Evolutionary conservation across 495 filamentous ascomycete species (phyloP).

Genomic region (Venustampulla echinocandica): DNA sequence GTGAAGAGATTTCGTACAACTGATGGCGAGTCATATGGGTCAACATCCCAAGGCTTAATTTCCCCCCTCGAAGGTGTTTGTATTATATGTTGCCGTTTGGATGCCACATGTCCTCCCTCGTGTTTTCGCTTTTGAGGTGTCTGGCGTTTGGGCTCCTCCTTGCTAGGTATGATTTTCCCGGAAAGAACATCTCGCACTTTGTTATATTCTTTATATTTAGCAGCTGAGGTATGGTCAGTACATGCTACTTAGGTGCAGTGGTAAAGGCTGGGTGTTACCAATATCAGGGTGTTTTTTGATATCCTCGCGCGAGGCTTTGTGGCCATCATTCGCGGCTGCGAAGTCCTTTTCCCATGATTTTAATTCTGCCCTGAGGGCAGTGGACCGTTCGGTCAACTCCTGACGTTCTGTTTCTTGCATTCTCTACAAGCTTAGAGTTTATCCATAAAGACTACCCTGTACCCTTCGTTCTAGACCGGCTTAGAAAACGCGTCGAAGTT

Average conservation of each 20-base stretch:
- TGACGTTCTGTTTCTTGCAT: conserved; percentile 36
- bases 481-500: too few species aligned
- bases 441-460: too few species aligned
- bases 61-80: conserved; percentile 30
- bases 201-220: conserved; percentile 88
- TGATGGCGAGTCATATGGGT: conserved; percentile 52
- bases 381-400: conserved; percentile 32
- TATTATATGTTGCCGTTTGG: conserved; percentile 13
- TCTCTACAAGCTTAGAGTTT: conserved; percentile 4
- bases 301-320: conserved; percentile 73
- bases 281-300: conserved; percentile 80
- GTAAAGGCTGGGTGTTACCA: conserved; percentile 39
- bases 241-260: too few species aligned
- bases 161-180: conserved; percentile 35
- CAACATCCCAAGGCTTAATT: conserved; percentile 27
- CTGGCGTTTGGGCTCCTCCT: conserved; percentile 21
- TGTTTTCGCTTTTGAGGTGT: conserved; percentile 30
- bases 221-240: conserved; percentile 54
- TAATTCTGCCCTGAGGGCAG: conserved; percentile 58
- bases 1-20: conserved; percentile 51
- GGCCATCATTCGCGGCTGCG: conserved; percentile 55
- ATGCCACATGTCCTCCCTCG: conserved; percentile 24
- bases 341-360: conserved; percentile 84
- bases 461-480: too few species aligned
- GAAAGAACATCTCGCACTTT: conserved; percentile 55